Evolutionary conservation across 2,329 filamentous ascomycete species (phyloP), one percentile per base, ranked within the genome.

Genomic region (Amesomyces nigricolor): DNA sequence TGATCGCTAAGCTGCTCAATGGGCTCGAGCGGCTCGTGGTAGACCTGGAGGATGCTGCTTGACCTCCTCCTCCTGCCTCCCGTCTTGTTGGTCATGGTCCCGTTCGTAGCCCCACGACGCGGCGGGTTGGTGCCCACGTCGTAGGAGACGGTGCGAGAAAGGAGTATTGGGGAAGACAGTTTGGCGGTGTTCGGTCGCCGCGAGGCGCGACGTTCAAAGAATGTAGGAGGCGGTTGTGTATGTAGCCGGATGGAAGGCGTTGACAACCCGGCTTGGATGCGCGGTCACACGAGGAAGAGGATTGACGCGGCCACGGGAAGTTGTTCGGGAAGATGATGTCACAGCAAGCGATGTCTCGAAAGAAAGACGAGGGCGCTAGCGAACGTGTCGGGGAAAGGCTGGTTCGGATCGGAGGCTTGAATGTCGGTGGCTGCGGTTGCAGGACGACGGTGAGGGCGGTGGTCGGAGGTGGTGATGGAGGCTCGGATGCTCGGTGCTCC

Each of bases 1-100:
- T 97, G 94, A 73, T 99, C 94, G 70, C 88, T 96, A 73, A 95
- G 89, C 75, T 96, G 94, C 78, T 99, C 94, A 69, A 96, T 85
- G 54, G 92, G 95, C 79, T 99, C 94, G 58, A 87, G 86, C 53
- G 94, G 94, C 73, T 99, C 94, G 70, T 95, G 91, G 74, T 97
- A 97, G 75, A 99, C 91, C 70, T 83, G 80, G 65, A 84, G 76
- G 75, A 99, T 86, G 76, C 92, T 97, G 78, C 92, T 96, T 73
- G 94, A 97, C 75, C 94, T 86, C 78, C 94, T 87, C 80, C 92
- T 85, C 73, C 92, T 82, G 64, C 17, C 17, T 3, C 85, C 86
- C 63, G 79, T 77, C 71, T 87, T 84, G 67, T 80, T 71, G 72
- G 79, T 73, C 82, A 82, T 82, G 68, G 75, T 73, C 68, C 78